Evolutionary conservation across 2,329 filamentous ascomycete genomes (phyloP), one percentile per base, ranked within the genome.

Genomic region (Pestalotiopsis sp.): DNA sequence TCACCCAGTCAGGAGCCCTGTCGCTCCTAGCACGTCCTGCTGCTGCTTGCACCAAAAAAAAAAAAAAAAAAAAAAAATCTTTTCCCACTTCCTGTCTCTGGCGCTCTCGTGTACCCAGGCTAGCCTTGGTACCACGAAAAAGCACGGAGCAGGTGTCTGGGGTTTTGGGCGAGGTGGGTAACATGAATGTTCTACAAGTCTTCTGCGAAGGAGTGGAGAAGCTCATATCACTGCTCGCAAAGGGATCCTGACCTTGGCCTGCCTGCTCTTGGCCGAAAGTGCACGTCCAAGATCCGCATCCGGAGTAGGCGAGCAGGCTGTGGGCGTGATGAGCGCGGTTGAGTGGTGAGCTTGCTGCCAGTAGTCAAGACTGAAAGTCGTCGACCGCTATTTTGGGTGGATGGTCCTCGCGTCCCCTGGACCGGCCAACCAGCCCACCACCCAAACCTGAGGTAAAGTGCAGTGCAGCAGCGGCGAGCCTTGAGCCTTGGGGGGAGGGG

Each of bases 131-230:
- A 52, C 17, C 9, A 52, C 45, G 45, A 52, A 52, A n/a, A 17
- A 52, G 45, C 45, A 52, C 45, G 41, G 45, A 39, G 36, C 38
- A 23, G 31, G 31, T 20, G 49, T 60, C 56, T 57, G 39, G 61
- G 59, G 52, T 61, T 60, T 52, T 52, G 45, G 45, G 20, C 45
- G 60, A 39, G 56, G 59, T 64, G 68, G 65, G 25, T 68, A 64
- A 25, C 66, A n/a, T 68, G 39, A 68, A 68, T 59, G 65, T 69
- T 69, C 68, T 61, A 68, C 39, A 39, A 64, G 68, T 52, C 49
- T 69, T 69, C 68, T 56, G 59, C 56, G 66, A 62, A 69, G 65
- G 38, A 68, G 68, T 64, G 65, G 68, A 65, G 60, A 60, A 13
- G n/a, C 25, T 62, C 58, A 66, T 66, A 62, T 56, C 52, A 66